These are phyloP conservation scores for Colletotrichum sp. DNA, from an alignment of 2,329 filamentous ascomycete species.

Conservation along the genomic window DNA sequence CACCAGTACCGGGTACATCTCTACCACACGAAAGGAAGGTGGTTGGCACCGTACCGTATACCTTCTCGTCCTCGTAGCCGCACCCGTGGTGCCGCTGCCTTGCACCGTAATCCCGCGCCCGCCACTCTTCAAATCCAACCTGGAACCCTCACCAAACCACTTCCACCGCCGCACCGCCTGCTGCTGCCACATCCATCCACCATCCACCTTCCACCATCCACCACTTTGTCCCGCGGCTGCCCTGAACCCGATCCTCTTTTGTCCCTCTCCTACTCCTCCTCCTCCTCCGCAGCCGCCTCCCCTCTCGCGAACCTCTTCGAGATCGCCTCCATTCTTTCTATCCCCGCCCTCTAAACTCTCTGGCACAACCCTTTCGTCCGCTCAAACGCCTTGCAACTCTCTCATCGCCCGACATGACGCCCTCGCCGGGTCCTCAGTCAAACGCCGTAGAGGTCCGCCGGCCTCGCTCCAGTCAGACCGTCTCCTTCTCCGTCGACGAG, in stretches of 20 bases:
- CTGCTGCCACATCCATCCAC: not conserved
- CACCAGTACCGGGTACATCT: not conserved
- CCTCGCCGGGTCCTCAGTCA: slow-evolving; percentile 33
- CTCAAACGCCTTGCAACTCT: not conserved
- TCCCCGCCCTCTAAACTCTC: not conserved
- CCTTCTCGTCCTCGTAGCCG: not conserved
- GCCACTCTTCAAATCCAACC: slow-evolving; percentile 13
- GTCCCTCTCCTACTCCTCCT: not conserved
- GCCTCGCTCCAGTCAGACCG: slow-evolving; percentile 46
- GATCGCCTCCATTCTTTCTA: not conserved
- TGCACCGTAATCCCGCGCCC: slow-evolving; percentile 6
- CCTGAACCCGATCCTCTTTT: not conserved
- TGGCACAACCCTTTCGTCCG: not conserved
- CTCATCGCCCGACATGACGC: slow-evolving; percentile 37
- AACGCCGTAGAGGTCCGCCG: slow-evolving; percentile 24
- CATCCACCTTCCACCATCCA: not conserved
- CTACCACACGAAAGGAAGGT: not conserved
- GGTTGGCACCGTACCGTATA: not conserved
- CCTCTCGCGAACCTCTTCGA: not conserved
- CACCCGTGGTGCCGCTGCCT: not conserved
- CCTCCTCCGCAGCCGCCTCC: not conserved
- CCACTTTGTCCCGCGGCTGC: not conserved
- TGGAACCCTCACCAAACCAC: not conserved
- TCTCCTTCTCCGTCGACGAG: slow-evolving; percentile 54
- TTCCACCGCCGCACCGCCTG: not conserved